Evolutionary conservation across 1,139 yeast species (phyloP).

Genomic region (Geotrichum restrictum): DNA sequence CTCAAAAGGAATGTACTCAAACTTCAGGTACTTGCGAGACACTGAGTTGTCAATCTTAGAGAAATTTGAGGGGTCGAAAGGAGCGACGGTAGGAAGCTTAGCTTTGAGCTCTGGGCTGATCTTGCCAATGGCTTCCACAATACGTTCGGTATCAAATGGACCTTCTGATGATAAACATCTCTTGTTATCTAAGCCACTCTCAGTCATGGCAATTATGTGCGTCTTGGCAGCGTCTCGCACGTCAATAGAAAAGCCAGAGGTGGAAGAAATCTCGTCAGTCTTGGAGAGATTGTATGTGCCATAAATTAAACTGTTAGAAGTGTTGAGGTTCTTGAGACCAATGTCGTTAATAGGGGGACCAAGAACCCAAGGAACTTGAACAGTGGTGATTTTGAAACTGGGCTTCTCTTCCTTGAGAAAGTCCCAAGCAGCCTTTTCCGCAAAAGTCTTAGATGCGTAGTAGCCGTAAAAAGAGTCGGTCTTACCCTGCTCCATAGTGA

Average conservation of each 20-base stretch:
- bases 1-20: neutral
- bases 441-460: conserved; percentile 39
- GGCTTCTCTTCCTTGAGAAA: conserved; percentile 39
- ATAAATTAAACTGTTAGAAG: neutral
- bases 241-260: neutral
- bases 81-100: neutral
- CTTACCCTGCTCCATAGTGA: conserved; percentile 37
- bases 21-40: neutral
- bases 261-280: neutral
- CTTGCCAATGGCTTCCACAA: neutral
- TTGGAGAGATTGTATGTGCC: neutral
- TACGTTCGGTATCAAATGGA: neutral
- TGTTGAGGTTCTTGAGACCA: conserved; percentile 32
- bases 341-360: conserved; percentile 44
- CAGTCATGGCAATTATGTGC: conserved; percentile 22
- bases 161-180: neutral
- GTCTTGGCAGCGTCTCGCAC: conserved; percentile 10
- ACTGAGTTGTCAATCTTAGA: neutral
- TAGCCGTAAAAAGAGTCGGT: conserved; percentile 30
- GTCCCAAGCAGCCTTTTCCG: conserved; percentile 46
- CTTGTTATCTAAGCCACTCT: conserved; percentile 25
- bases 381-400: conserved; percentile 41
- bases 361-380: conserved; percentile 46
- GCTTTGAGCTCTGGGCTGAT: neutral
- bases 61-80: neutral